Percentiles rank a stretch among this genome's conserved stretches.
Conservation (phyloP, 441 rosid species). For the Omphalea diandra region DNA sequence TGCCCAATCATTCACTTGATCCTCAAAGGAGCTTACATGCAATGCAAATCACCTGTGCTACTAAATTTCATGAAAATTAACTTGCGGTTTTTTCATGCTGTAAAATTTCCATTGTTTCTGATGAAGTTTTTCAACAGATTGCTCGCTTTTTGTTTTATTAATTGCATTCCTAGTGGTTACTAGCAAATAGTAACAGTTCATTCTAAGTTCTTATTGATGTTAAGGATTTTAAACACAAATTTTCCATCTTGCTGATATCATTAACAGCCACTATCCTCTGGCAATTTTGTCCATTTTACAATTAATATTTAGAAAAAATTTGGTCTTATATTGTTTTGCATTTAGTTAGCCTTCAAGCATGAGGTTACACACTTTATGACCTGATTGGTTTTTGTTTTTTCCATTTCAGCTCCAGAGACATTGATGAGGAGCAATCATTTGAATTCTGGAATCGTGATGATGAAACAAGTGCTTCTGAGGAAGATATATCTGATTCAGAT, state of each 20-base stretch:
- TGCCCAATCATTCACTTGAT: neutral
- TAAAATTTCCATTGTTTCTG: neutral
- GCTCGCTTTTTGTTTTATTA: neutral
- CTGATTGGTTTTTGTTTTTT: conserved; percentile 20
- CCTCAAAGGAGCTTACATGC: neutral
- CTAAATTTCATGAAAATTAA: neutral
- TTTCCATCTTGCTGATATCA: no score
- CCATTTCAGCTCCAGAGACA: conserved; percentile 47
- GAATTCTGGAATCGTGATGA: conserved; percentile 94
- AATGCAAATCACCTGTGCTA: neutral
- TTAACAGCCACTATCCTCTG: no score
- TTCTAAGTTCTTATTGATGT: neutral
- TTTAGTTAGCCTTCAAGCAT: neutral
- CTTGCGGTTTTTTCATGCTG: neutral
- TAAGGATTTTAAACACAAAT: conserved; percentile 5
- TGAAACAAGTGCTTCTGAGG: conserved; percentile 75
- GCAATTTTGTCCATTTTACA: neutral
- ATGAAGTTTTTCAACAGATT: neutral
- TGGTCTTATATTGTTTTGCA: neutral
- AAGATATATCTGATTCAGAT: conserved; percentile 89
- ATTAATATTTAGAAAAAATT: neutral
- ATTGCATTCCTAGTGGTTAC: neutral
- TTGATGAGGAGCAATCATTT: conserved; percentile 47
- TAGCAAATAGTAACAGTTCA: no score
- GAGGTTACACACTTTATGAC: neutral